Base-by-base conservation (phyloP, 257 asterid species). In the Nicotiana tabacum region DNA sequence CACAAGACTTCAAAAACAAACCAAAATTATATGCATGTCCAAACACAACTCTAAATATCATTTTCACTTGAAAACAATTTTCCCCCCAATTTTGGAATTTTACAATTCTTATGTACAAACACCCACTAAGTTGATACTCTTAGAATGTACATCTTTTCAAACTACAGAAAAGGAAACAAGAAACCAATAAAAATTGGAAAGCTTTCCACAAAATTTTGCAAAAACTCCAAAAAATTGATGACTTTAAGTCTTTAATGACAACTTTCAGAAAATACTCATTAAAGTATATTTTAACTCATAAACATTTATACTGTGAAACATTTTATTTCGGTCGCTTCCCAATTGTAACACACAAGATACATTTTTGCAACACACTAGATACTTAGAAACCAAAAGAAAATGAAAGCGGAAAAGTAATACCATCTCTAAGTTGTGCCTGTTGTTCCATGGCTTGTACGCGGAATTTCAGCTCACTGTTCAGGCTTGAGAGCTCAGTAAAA, bases 361-460 rank as follows among this genome's bases (percentile, higher is more conserved):
- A 21, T 72, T 46, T 30, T 30, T 16, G 56, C 53, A 79, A 80
- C 70, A 64, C 18, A 21, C 56, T 27, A 43, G 27, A 81, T 13
- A 12, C 21, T 27, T 12, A 16, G 43, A 1, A 32, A 46, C 43
- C 27, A 43, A 70, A 82, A 85, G 68, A 67, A 21, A 81, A 32
- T 3, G 55, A 74, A 48, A 61, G 35, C 9, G 81, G 83, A 70
- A 77, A 67, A 18, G 39, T 66, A 70, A 64, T 93, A 95, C 99
- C 99, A 77, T 93, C 97, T 90, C 97, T 88, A 82, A 95, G 94
- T 72, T 86, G 93, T 37, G 97, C 91, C 86, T 95, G 99, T 83
- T 95, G 97, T 88, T 91, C 92, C 96, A 90, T 88, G 80, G 98
- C 93, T 85, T 92, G 95, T 87, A 95, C 81, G 30, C 97, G 97